A percentile compares a stretch with the other conserved stretches of the same genome.
These are phyloP conservation scores for Earliella scabrosa DNA, from an alignment of 1,284 basidiomycete genomes.

Conservation along the genomic window DNA sequence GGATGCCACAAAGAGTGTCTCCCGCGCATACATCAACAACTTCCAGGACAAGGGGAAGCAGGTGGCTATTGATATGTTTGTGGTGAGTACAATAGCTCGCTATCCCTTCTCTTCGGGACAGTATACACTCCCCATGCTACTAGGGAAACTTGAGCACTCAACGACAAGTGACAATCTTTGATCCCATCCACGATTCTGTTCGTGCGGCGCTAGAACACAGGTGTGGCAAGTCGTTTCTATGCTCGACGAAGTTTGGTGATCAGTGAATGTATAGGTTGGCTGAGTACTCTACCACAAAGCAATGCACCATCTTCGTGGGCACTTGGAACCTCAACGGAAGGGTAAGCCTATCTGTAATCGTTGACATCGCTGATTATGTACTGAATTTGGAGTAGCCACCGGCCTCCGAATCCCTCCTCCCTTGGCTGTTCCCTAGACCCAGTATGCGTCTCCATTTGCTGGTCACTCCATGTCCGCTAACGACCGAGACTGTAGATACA, in stretches of 20 bases:
- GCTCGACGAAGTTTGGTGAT: too few relatives aligned
- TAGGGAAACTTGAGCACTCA: slow-evolving; percentile 93
- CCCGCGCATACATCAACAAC: slow-evolving; percentile 96
- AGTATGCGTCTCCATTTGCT: slow-evolving; percentile 48
- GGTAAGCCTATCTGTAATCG: slow-evolving; percentile 51
- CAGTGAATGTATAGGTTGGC: slow-evolving; percentile 54
- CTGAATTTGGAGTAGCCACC: slow-evolving; percentile 44
- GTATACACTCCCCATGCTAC: not conserved
- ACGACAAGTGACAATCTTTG: slow-evolving; percentile 87
- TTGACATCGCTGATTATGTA: slow-evolving; percentile 12
- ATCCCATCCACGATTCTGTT: slow-evolving; percentile 92
- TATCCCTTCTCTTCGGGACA: slow-evolving; percentile 5
- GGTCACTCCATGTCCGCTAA: slow-evolving; percentile 15
- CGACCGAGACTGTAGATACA: slow-evolving; percentile 41
- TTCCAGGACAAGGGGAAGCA: slow-evolving; percentile 98
- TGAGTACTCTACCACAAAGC: slow-evolving; percentile 85
- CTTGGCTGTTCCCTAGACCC: slow-evolving; percentile 89
- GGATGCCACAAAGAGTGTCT: slow-evolving; percentile 96
- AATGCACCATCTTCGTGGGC: slow-evolving; percentile 82
- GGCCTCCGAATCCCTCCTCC: slow-evolving; percentile 82
- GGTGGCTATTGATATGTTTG: slow-evolving; percentile 91
- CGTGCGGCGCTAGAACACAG: slow-evolving; percentile 71
- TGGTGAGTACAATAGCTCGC: slow-evolving; percentile 54
- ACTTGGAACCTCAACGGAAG: slow-evolving; percentile 97
- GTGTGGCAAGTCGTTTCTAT: slow-evolving; percentile 40